These are phyloP conservation scores for Tulasnella sp. DNA, from an alignment of 768 basidiomycete genomes.

Conservation along the genomic window DNA sequence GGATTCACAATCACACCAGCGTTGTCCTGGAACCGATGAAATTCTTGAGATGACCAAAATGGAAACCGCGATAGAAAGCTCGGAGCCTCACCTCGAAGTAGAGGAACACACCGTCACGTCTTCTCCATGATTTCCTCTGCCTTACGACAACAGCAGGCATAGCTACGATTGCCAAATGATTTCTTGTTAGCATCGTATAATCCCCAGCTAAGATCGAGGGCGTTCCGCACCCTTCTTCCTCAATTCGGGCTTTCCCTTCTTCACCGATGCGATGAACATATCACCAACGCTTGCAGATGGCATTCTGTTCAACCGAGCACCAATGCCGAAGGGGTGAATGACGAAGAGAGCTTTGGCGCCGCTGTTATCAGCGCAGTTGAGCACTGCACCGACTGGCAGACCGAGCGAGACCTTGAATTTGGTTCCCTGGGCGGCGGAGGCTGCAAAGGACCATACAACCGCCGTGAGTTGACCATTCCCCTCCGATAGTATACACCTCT, in stretches of 20 bases:
- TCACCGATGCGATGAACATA: slow-evolving; percentile 95
- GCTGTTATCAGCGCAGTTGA: slow-evolving; percentile 99
- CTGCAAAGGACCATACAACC: slow-evolving; percentile 10
- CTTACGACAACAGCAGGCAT: slow-evolving; percentile 97
- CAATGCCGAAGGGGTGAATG: slow-evolving; percentile 94
- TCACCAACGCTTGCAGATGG: slow-evolving; percentile 94
- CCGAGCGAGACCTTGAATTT: slow-evolving; percentile 94
- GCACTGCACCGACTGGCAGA: slow-evolving; percentile 89
- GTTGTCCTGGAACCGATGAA: slow-evolving; percentile 58
- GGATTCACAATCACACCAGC: slow-evolving; percentile 97
- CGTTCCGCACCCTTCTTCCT: slow-evolving; percentile 92
- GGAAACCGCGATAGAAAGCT: not conserved
- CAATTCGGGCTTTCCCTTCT: slow-evolving; percentile 99
- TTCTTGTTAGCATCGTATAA: not conserved
- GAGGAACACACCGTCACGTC: slow-evolving; percentile 97
- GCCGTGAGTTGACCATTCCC: not conserved
- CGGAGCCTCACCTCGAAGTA: slow-evolving; percentile 75
- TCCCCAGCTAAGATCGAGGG: not conserved
- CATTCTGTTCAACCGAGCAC: slow-evolving; percentile 93
- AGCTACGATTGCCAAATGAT: slow-evolving; percentile 48
- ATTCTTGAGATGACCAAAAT: not conserved
- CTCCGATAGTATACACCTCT: not conserved
- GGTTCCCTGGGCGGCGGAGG: slow-evolving; percentile 51
- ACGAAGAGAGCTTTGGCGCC: slow-evolving; percentile 94
- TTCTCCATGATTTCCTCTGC: slow-evolving; percentile 97